Evolutionary conservation across 1,284 basidiomycete genomes (phyloP).

Genomic region (Stygiomarasmius scandens): DNA sequence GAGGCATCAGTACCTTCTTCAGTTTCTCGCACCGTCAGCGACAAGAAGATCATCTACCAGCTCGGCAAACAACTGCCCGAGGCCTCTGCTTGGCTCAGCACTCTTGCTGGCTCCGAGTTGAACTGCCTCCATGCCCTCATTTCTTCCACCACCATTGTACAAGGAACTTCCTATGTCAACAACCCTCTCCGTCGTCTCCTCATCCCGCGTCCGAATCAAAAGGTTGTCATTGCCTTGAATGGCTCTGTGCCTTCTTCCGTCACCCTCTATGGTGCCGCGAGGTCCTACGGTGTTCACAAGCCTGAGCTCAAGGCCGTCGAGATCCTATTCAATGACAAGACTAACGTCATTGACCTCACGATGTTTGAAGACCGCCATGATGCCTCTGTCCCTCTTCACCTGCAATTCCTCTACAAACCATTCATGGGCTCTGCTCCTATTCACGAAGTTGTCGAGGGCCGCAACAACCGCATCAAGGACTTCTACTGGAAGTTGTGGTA

Average conservation of each 20-base stretch:
- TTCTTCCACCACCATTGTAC: conserved; percentile 82
- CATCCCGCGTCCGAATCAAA: conserved; percentile 80
- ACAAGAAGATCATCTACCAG: conserved; percentile 56
- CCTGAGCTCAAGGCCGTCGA: conserved; percentile 84
- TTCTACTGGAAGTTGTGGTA: conserved; percentile 99
- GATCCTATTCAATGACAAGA: conserved; percentile 60
- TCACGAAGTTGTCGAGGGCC: conserved; percentile 84
- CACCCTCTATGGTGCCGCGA: conserved; percentile 74
- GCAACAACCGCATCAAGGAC: conserved; percentile 92
- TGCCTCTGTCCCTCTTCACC: conserved; percentile 76
- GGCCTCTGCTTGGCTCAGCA: conserved; percentile 79
- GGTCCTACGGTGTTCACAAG: conserved; percentile 79
- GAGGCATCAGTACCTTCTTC: conserved; percentile 42
- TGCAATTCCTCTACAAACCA: conserved; percentile 88
- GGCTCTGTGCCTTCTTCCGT: conserved; percentile 57
- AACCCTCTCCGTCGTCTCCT: conserved; percentile 92
- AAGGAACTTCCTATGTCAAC: conserved; percentile 82
- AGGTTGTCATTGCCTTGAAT: conserved; percentile 61
- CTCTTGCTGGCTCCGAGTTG: conserved; percentile 79
- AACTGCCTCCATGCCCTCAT: conserved; percentile 90
- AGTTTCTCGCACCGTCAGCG: conserved; percentile 50
- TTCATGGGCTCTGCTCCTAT: conserved; percentile 91
- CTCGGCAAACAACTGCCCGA: conserved; percentile 63
- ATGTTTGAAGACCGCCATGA: conserved; percentile 86
- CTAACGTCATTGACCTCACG: conserved; percentile 71